Conservation (phyloP, 75 land plant species). For the Pseudotsuga menziesii region DNA sequence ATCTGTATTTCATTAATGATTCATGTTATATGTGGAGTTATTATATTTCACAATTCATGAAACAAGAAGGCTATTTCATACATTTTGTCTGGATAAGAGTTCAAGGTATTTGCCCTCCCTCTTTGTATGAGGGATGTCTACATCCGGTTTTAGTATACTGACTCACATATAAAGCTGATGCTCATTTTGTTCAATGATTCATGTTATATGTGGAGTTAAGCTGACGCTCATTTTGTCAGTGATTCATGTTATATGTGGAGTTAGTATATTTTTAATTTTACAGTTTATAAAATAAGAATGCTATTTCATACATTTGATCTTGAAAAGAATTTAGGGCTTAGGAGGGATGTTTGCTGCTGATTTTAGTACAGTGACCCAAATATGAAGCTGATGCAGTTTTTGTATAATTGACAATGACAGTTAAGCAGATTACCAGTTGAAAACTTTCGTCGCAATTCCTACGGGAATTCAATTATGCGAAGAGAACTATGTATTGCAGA, state of each 20-base stretch:
- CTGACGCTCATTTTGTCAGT: too few relatives aligned
- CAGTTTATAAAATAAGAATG: neutral
- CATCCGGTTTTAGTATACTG: too few relatives aligned
- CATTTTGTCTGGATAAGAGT: neutral
- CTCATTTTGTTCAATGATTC: neutral
- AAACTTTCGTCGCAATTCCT: constrained; percentile 55
- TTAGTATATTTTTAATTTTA: neutral
- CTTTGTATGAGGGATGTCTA: neutral
- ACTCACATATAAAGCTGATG: neutral
- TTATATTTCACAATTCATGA: neutral
- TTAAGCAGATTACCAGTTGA: constrained; percentile 66
- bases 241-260: too few relatives aligned
- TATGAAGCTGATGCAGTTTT: neutral
- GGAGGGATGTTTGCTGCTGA: neutral
- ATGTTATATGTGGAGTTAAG: neutral
- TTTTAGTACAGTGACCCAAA: neutral
- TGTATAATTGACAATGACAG: constrained; percentile 29
- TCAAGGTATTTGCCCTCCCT: neutral
- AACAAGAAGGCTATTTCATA: neutral
- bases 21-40: neutral
- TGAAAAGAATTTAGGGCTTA: neutral
- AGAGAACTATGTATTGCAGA: constrained; percentile 81
- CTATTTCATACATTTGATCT: neutral
- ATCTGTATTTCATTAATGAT: neutral
- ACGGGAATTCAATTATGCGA: constrained; percentile 77